Conservation (phyloP, 176 grass and related monocot genomes). For the Chloris gayana region DNA sequence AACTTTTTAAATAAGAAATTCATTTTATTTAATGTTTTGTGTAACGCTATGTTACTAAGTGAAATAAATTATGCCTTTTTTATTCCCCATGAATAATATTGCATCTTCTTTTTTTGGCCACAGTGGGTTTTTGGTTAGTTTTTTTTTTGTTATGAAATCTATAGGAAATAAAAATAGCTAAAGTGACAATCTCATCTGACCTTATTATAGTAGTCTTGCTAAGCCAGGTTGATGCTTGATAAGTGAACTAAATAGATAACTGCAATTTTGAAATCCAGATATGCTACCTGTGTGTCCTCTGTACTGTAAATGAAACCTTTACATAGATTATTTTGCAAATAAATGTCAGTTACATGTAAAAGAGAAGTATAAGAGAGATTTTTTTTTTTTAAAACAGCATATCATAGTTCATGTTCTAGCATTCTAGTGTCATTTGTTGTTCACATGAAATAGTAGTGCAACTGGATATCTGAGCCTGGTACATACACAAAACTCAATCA, state of each 20-base stretch:
- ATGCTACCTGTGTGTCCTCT: neutral
- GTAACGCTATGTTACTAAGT: neutral
- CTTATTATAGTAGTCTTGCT: no score
- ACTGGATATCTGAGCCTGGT: neutral
- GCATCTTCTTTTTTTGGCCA: no score
- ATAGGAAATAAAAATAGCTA: neutral
- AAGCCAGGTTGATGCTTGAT: no score
- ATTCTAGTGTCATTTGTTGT: neutral
- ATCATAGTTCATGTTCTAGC: neutral
- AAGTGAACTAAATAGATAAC: no score
- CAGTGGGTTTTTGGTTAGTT: neutral
- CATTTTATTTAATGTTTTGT: neutral
- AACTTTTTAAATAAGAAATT: no score
- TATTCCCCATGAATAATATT: neutral
- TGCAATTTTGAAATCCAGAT: slow-evolving; percentile 6
- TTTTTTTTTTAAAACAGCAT: no score
- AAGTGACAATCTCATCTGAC: neutral
- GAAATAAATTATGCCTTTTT: neutral
- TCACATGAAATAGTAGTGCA: neutral
- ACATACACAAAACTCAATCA: neutral
- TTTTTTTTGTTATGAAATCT: neutral
- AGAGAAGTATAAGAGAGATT: neutral
- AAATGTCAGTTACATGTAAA: neutral
- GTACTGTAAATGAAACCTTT: neutral
- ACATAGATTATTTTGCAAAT: neutral